Percentiles rank a stretch among this genome's conserved stretches.
These are phyloP conservation scores for Neofusicoccum umdonicola DNA, from an alignment of 2,329 filamentous ascomycete species.

Conservation along the genomic window DNA sequence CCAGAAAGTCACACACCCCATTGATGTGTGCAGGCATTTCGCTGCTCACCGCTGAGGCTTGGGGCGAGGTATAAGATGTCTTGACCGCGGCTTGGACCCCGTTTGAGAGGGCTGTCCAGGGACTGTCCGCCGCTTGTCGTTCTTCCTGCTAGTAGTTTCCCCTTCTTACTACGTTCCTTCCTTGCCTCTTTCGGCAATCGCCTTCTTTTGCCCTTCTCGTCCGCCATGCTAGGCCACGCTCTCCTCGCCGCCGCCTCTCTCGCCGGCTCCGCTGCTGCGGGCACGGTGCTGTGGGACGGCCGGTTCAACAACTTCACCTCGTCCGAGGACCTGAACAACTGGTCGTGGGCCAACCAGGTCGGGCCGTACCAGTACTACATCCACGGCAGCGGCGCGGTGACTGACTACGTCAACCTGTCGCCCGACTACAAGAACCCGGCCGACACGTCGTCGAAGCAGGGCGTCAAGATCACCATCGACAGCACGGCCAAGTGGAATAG, in stretches of 20 bases:
- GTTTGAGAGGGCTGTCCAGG: neutral
- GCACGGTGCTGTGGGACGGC: constrained; percentile 62
- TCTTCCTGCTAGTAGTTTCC: neutral
- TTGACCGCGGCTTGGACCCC: neutral
- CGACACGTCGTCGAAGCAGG: constrained; percentile 61
- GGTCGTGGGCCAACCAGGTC: constrained; percentile 40
- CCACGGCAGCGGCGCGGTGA: constrained; percentile 58
- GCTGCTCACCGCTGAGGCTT: neutral
- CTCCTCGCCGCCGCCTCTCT: neutral
- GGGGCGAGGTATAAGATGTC: neutral
- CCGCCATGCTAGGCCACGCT: neutral
- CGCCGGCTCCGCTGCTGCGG: constrained; percentile 22
- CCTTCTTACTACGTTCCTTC: neutral
- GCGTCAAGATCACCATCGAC: constrained; percentile 66
- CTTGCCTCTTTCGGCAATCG: neutral
- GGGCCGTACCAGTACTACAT: constrained; percentile 75
- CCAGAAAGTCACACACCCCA: neutral
- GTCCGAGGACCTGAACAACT: constrained; percentile 56
- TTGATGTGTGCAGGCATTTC: neutral
- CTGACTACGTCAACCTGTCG: constrained; percentile 62
- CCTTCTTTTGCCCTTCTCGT: neutral
- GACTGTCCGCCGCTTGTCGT: neutral
- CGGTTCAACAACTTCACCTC: constrained; percentile 61
- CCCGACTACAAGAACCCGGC: constrained; percentile 63
- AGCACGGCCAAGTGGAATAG: constrained; percentile 67